Conservation (phyloP, 2,329 filamentous ascomycete species). For the Exophiala phaeomuriformis region DNA sequence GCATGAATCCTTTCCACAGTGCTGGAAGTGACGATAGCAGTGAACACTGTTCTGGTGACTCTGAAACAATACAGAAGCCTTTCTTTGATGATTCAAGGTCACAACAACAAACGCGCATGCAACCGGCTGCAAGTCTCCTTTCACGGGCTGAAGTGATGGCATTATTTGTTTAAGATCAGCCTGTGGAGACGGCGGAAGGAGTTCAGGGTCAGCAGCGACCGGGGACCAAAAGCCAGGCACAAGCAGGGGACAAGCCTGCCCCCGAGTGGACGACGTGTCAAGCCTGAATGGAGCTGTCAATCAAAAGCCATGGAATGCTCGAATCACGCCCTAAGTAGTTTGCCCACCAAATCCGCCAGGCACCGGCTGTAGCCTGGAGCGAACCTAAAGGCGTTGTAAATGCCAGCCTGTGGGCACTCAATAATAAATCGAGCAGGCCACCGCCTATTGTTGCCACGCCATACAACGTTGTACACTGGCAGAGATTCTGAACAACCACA, state of each 20-base stretch:
- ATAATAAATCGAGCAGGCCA: no score
- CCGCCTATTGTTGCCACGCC: no score
- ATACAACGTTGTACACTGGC: no score
- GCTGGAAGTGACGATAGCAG: background rate
- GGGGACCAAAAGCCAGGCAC: background rate
- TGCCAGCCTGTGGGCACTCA: no score
- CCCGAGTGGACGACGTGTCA: background rate
- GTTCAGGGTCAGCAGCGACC: constrained; percentile 5
- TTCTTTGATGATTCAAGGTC: background rate
- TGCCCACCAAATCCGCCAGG: background rate
- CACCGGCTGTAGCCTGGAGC: background rate
- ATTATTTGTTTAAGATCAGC: constrained; percentile 23
- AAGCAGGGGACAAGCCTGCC: background rate
- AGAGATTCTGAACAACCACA: no score
- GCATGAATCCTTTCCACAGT: background rate
- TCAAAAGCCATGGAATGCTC: background rate
- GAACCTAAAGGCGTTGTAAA: no score
- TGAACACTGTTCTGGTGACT: no score
- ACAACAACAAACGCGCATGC: background rate
- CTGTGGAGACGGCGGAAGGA: constrained; percentile 10
- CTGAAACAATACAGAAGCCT: background rate
- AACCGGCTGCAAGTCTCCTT: constrained; percentile 6
- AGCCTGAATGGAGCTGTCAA: background rate
- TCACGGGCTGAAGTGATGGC: constrained; percentile 12
- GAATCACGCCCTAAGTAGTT: no score